phyloP scores from a whole-genome alignment of 768 basidiomycete genomes.

The Imleria badia region DNA sequence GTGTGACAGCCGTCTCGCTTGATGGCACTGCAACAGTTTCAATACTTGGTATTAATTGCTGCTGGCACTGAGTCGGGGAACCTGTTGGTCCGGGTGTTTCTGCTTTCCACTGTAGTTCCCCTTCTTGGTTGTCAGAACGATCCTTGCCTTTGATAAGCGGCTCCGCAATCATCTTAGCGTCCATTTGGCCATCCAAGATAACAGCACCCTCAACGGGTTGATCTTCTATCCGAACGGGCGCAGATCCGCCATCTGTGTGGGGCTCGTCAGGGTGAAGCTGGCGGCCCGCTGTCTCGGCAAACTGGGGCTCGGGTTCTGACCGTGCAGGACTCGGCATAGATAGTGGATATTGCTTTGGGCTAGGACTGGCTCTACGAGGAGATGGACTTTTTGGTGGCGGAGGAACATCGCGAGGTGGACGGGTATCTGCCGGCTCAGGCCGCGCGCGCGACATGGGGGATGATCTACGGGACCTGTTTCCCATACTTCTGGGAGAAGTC shows the following conservation, averaged over 20 bases:
- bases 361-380: slow-evolving; percentile 13
- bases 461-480: slow-evolving; percentile 23
- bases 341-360: slow-evolving; percentile 7
- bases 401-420: slow-evolving; percentile 9
- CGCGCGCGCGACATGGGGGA: slow-evolving; percentile 16
- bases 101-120: slow-evolving; percentile 18
- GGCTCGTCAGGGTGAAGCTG: neutral
- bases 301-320: neutral
- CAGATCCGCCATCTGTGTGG: neutral
- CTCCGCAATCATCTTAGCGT: slow-evolving; percentile 8
- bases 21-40: slow-evolving; percentile 16
- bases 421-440: slow-evolving; percentile 11
- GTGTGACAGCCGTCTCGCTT: slow-evolving; percentile 22
- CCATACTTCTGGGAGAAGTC: slow-evolving; percentile 19
- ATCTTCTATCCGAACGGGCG: slow-evolving; percentile 2
- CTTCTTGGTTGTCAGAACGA: slow-evolving; percentile 14
- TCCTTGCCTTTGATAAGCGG: slow-evolving; percentile 15
- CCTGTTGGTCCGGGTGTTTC: slow-evolving; percentile 26
- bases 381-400: slow-evolving; percentile 15
- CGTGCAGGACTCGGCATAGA: slow-evolving; percentile 12
- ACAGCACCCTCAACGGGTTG: neutral
- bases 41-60: neutral
- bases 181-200: slow-evolving; percentile 1
- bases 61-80: slow-evolving; percentile 9
- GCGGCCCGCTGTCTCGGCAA: neutral